phyloP scores from a whole-genome alignment of 2,329 filamentous ascomycete genomes.

The Helicocarpus griseus region DNA sequence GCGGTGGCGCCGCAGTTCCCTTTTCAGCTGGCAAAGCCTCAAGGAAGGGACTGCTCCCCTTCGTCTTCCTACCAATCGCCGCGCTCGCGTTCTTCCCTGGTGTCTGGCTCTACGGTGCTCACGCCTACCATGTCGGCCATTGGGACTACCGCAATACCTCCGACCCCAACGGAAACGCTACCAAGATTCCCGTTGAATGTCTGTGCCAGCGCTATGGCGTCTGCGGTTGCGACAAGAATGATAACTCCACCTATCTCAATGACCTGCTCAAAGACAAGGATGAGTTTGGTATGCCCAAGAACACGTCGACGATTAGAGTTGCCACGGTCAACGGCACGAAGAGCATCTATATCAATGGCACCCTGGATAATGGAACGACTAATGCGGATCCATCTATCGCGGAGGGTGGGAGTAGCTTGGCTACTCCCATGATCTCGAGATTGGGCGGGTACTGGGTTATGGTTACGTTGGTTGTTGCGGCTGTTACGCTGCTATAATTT shows the following conservation, averaged over 20 bases:
- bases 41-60: slow-evolving; percentile 40
- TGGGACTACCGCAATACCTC: slow-evolving; percentile 40
- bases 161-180: slow-evolving; percentile 36
- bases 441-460: slow-evolving; percentile 35
- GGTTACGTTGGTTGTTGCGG: slow-evolving; percentile 25
- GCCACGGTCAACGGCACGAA: slow-evolving; percentile 34
- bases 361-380: slow-evolving; percentile 36
- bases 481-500: slow-evolving; percentile 28
- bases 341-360: slow-evolving; percentile 40
- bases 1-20: slow-evolving; percentile 43
- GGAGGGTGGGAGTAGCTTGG: slow-evolving; percentile 13
- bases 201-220: slow-evolving; percentile 44
- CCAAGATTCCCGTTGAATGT: slow-evolving; percentile 44
- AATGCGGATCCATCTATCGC: slow-evolving; percentile 20
- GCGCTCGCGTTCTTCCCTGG: slow-evolving; percentile 42
- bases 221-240: slow-evolving; percentile 49
- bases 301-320: slow-evolving; percentile 27
- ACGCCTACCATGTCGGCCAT: slow-evolving; percentile 44
- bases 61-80: slow-evolving; percentile 39
- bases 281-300: slow-evolving; percentile 21
- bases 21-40: slow-evolving; percentile 40
- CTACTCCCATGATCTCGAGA: slow-evolving; percentile 18
- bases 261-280: slow-evolving; percentile 33
- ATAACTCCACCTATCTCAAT: slow-evolving; percentile 34
- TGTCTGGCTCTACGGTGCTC: slow-evolving; percentile 46